These are phyloP conservation scores for Mortierella sp. DNA, from an alignment of 371 early-diverging fungal genomes.

Conservation along the genomic window DNA sequence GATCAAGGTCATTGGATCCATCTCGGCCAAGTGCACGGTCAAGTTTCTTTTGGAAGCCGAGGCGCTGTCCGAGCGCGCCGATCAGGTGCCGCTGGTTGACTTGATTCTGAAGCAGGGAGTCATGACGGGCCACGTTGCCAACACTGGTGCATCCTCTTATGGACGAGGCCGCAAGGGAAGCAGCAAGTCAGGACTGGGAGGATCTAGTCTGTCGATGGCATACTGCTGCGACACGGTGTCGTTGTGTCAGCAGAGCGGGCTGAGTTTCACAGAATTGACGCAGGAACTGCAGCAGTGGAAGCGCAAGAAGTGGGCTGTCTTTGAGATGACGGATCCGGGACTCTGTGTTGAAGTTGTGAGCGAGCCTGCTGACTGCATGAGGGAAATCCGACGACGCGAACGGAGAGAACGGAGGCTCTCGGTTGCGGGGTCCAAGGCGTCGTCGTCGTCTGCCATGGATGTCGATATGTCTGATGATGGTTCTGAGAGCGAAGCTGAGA, in stretches of 20 bases:
- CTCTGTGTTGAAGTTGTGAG: conserved; percentile 37
- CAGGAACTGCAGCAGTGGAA: conserved; percentile 49
- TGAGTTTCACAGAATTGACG: conserved; percentile 33
- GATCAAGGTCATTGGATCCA: conserved; percentile 41
- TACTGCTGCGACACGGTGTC: conserved; percentile 48
- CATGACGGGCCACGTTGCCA: conserved; percentile 28
- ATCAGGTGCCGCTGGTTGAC: conserved; percentile 30
- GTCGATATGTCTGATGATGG: conserved; percentile 16
- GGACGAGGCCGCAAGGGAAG: conserved; percentile 26
- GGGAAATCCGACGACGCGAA: conserved; percentile 15
- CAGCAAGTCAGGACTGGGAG: conserved; percentile 22
- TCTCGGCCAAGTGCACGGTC: conserved; percentile 48
- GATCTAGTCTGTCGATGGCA: conserved; percentile 46
- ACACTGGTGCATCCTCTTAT: conserved; percentile 12
- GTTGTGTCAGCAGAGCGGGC: conserved; percentile 34
- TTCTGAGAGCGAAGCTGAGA: neutral
- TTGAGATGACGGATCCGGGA: conserved; percentile 45
- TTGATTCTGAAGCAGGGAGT: conserved; percentile 46
- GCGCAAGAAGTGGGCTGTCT: conserved; percentile 52
- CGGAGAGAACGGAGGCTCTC: neutral
- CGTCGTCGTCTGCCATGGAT: conserved; percentile 16
- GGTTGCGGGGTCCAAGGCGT: neutral
- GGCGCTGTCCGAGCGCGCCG: conserved; percentile 25
- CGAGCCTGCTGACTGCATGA: conserved; percentile 39
- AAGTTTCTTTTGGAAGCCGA: conserved; percentile 37